Evolutionary conservation across 257 asterid species (phyloP).

Genomic region (Capsicum baccatum): DNA sequence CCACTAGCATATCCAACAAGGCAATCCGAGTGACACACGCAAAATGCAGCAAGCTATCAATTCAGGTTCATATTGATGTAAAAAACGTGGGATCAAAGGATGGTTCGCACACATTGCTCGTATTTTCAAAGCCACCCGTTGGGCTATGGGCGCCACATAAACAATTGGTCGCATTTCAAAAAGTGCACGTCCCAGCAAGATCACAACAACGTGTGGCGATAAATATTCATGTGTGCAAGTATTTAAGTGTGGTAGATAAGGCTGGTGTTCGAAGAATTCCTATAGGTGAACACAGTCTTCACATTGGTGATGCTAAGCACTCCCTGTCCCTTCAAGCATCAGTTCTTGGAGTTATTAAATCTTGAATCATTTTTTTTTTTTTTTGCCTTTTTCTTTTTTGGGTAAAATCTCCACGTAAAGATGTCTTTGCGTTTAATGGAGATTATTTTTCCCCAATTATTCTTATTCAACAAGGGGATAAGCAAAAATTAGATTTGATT

Average conservation of each 20-base stretch:
- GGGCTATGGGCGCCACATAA: constrained; percentile 61
- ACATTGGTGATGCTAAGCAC: constrained; percentile 64
- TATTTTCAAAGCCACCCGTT: constrained; percentile 66
- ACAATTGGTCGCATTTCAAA: constrained; percentile 70
- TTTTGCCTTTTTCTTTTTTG: neutral
- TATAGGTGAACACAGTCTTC: constrained; percentile 75
- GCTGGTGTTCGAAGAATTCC: constrained; percentile 77
- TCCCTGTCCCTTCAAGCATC: constrained; percentile 62
- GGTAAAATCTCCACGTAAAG: neutral
- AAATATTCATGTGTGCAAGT: constrained; percentile 72
- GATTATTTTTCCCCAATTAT: neutral
- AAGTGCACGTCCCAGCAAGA: constrained; percentile 49
- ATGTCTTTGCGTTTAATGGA: constrained; percentile 17
- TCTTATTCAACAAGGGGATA: constrained; percentile 20
- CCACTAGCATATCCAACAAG: constrained; percentile 41
- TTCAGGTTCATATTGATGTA: constrained; percentile 55
- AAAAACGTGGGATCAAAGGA: constrained; percentile 60
- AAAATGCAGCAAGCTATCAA: constrained; percentile 52
- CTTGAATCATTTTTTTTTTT: neutral
- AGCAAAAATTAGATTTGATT: neutral
- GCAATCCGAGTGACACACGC: constrained; percentile 65
- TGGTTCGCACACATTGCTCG: constrained; percentile 70
- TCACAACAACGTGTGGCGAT: constrained; percentile 45
- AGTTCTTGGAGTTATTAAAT: constrained; percentile 49
- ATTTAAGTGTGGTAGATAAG: constrained; percentile 73